These are phyloP conservation scores for Vanrija pseudolonga DNA, from an alignment of 1,284 basidiomycete genomes.

Conservation along the genomic window DNA sequence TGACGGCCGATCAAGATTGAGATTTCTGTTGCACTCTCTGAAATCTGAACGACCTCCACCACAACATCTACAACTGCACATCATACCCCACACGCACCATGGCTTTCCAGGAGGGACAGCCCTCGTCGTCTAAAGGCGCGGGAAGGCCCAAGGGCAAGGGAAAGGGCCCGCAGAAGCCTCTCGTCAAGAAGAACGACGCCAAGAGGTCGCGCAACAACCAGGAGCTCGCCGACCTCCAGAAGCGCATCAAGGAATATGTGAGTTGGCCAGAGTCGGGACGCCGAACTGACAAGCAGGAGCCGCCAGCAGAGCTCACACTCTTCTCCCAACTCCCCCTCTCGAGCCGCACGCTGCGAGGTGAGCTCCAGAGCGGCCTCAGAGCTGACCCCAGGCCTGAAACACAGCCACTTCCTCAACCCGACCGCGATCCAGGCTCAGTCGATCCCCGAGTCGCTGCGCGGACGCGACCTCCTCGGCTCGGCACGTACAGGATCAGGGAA, in stretches of 20 bases:
- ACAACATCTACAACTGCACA: not conserved
- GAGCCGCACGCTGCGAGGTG: constrained; percentile 41
- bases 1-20: too few relatives aligned
- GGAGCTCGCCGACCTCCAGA: constrained; percentile 44
- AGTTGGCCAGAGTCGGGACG: constrained; percentile 9
- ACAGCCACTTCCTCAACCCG: constrained; percentile 77
- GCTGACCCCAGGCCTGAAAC: constrained; percentile 64
- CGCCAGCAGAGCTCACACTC: constrained; percentile 30
- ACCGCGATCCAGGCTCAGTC: constrained; percentile 74
- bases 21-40: too few relatives aligned
- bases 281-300: constrained; percentile 16
- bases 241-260: constrained; percentile 41
- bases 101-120: constrained; percentile 30
- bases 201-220: constrained; percentile 41
- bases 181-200: constrained; percentile 40
- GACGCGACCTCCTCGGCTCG: constrained; percentile 69
- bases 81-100: constrained; percentile 9
- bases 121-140: constrained; percentile 27
- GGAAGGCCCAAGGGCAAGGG: constrained; percentile 13
- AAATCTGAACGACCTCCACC: not conserved
- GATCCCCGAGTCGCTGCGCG: constrained; percentile 62
- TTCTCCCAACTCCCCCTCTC: constrained; percentile 51
- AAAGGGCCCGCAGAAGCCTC: constrained; percentile 15
- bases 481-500: constrained; percentile 79
- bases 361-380: constrained; percentile 1